Base-by-base conservation (phyloP, 2,329 filamentous ascomycete genomes). In the Trichoderma asperellum region DNA sequence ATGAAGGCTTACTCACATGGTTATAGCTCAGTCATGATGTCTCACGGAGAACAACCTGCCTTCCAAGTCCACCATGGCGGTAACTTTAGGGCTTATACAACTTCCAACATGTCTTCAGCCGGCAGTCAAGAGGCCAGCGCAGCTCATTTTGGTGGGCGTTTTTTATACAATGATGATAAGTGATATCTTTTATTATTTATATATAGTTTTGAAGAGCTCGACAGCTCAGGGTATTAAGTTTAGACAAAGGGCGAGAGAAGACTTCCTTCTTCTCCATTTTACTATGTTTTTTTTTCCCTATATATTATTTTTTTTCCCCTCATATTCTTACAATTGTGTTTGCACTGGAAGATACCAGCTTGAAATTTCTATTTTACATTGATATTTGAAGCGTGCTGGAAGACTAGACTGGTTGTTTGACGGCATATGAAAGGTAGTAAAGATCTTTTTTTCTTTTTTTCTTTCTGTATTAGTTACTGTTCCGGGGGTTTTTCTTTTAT, bases 1-100 rank as follows among this genome's bases (percentile, higher is more conserved):
- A 27, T 32, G 7, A 58, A 60, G 29, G 59, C 37, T 24, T 69
- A 69, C 21, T 49, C 52, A 7, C 67, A 69, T 35, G 67, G 34
- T 29, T 63, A 63, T 12, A n/a, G 34, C 29, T 32, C 59, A 6
- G 24, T n/a, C 11, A n/a, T 40, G 40, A 52, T 69, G 37, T 10
- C 59, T 11, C 60, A 59, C 10, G 67, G 52, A 4, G 53, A 58
- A 7, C 67, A 64, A n/a, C 21, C 67, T 6, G 67, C 67, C 11
- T 64, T 69, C n/a, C 67, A 69, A n/a, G 35, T 49, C 6, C 59
- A 52, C 18, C 59, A 63, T 14, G 34, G 53, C 3, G 35, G 57
- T 2, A 29, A 40, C 52, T 69, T 49, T 12, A 57, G 67, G 21
- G 24, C 37, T 1, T 64, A 59, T 32, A 8, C 60, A 6, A 2